phyloP scores from a whole-genome alignment of 106 monocot genomes.

The Dendrobium chrysotoxum region DNA sequence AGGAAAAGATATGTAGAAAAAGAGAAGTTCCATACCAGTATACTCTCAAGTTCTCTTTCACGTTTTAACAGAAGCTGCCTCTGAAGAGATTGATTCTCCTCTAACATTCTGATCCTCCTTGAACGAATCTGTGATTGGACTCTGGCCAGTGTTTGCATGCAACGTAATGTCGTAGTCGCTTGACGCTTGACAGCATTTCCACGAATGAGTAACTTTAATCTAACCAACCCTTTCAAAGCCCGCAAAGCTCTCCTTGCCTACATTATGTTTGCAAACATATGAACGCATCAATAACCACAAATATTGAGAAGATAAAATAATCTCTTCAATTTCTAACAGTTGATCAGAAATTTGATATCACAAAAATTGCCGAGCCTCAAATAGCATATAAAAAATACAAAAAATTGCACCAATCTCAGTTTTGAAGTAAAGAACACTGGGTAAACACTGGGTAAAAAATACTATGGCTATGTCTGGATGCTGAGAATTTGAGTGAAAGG shows the following conservation, averaged over 20 bases:
- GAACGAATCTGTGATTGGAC: slow-evolving; percentile 83
- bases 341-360: no score
- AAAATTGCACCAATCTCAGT: no score
- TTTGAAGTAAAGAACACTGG: no score
- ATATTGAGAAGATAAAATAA: neutral
- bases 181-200: slow-evolving; percentile 74
- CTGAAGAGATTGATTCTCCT: slow-evolving; percentile 87
- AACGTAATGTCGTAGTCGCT: slow-evolving; percentile 60
- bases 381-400: no score
- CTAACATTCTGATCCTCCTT: slow-evolving; percentile 74
- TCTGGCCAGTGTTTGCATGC: slow-evolving; percentile 81
- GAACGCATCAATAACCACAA: neutral
- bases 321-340: no score
- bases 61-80: slow-evolving; percentile 68
- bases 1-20: no score
- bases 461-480: no score
- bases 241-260: slow-evolving; percentile 79
- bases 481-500: no score
- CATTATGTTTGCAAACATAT: neutral
- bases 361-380: no score
- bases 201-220: slow-evolving; percentile 67
- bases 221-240: slow-evolving; percentile 66
- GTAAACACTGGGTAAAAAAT: no score
- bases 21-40: slow-evolving; percentile 26
- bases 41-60: slow-evolving; percentile 63